Evolutionary conservation across 163 green algal genomes (phyloP), one percentile per base, ranked within the genome.

Genomic region (Picocystis sp.): DNA sequence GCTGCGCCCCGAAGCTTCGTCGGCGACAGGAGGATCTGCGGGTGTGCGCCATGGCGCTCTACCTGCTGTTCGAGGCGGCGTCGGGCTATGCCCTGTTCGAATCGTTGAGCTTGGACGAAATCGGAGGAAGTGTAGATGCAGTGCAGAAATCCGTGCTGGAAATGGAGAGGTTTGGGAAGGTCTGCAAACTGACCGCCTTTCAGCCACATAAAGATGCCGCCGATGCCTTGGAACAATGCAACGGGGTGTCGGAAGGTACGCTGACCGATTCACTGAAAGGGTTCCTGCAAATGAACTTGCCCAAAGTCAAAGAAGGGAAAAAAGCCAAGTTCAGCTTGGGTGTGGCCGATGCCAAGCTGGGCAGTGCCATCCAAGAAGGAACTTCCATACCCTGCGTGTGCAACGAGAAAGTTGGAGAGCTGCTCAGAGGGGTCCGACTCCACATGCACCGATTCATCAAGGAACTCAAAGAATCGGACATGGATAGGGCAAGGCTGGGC

Each of bases 81-180:
- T 88, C 78, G 13, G 90, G 90, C 43, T 98, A 87, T 53, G 69
- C 69, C 13, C 67, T 98, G 19, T 94, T 96, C 23, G 81, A 97
- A 52, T 69, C 84, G 2, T 70, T 69, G 2, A 70, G 64, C 25
- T 56, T 89, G 12, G 89, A 97, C 70, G 84, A 93, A 62, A 79
- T 95, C n/a, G 79, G 72, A 2, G 63, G 79, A 44, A 70, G 60
- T 3, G 47, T 58, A 1, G 81, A 86, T 34, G 82, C 80, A 24
- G 78, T 97, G 25, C 84, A 94, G 65, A 67, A 87, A 51, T 70
- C 73, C 6, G 71, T 87, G 43, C 71, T 58, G 44, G 67, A 90
- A 63, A 60, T 86, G 54, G 57, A 63, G 23, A 67, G 79, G 1
- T 92, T 92, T 53, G 71, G 75, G 22, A 83, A 84, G 54, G 64